These are phyloP conservation scores for Acanthamoeba lenticulata DNA, from an alignment of 208 protist species.

Conservation along the genomic window DNA sequence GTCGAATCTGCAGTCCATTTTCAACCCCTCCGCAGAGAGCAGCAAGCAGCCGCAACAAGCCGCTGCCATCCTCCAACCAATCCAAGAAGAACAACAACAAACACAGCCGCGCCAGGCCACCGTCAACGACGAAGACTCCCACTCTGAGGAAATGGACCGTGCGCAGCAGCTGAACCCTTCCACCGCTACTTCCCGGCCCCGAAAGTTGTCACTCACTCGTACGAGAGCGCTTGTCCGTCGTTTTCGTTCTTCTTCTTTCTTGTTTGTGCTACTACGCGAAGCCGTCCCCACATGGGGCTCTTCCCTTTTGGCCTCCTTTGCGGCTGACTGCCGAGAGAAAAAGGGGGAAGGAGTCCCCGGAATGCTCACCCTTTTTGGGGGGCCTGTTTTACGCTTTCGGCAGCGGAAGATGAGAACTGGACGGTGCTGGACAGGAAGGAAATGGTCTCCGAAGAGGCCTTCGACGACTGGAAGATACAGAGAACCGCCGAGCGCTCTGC, in stretches of 20 bases:
- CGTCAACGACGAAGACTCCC: neutral
- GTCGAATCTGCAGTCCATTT: conserved; percentile 16
- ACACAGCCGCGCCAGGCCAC: neutral
- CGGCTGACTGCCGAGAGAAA: no score
- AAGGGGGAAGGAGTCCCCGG: no score
- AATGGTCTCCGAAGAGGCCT: conserved; percentile 49
- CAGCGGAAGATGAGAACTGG: conserved; percentile 46
- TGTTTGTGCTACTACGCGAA: no score
- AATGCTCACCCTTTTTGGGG: no score
- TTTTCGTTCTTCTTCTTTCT: neutral
- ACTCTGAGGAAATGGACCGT: neutral
- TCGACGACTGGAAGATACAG: conserved; percentile 58
- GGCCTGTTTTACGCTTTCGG: neutral
- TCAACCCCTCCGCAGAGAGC: neutral
- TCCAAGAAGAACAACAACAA: neutral
- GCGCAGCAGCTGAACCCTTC: neutral
- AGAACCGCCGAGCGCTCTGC: conserved; percentile 33
- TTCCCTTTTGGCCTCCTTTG: no score
- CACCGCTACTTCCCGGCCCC: neutral
- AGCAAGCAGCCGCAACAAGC: neutral
- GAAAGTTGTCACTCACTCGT: conserved; percentile 23
- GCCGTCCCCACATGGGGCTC: no score
- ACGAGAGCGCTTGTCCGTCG: neutral
- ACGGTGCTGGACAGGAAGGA: conserved; percentile 47
- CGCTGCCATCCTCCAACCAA: no score